These are phyloP conservation scores for Aspergillus affinis DNA, from an alignment of 495 filamentous ascomycete genomes.

Conservation along the genomic window DNA sequence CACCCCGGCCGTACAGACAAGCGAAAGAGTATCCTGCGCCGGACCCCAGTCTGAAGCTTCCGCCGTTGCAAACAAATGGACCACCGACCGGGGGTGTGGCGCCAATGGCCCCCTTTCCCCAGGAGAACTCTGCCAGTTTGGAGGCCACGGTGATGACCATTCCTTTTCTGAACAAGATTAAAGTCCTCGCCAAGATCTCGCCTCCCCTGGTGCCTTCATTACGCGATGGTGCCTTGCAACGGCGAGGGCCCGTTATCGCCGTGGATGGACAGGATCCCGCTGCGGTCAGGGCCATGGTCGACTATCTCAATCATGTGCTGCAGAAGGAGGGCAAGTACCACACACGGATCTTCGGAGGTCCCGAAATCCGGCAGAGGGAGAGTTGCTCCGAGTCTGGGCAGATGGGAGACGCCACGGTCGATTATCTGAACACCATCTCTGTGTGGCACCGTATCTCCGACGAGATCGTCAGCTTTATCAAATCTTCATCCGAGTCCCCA, in stretches of 20 bases:
- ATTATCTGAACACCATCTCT: conserved; percentile 68
- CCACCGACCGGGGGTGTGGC: conserved; percentile 23
- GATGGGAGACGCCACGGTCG: conserved; percentile 50
- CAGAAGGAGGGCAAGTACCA: conserved; percentile 56
- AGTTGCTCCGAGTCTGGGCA: conserved; percentile 32
- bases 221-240: conserved; percentile 38
- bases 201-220: conserved; percentile 56
- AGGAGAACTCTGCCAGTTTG: conserved; percentile 41
- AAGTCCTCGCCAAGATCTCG: conserved; percentile 64
- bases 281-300: conserved; percentile 54
- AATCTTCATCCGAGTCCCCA: conserved; percentile 21
- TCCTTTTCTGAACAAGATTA: conserved; percentile 67
- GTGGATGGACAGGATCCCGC: conserved; percentile 69
- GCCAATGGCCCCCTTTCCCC: conserved; percentile 31
- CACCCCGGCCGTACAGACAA: conserved; percentile 29
- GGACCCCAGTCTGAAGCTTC: conserved; percentile 53
- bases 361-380: conserved; percentile 39
- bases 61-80: conserved; percentile 55
- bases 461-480: conserved; percentile 66
- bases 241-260: conserved; percentile 75
- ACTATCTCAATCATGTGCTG: conserved; percentile 62
- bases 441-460: conserved; percentile 70
- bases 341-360: conserved; percentile 51
- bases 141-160: conserved; percentile 76
- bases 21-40: conserved; percentile 24